phyloP scores from a whole-genome alignment of 2,329 filamentous ascomycete species.

The Aspergillus ustus region DNA sequence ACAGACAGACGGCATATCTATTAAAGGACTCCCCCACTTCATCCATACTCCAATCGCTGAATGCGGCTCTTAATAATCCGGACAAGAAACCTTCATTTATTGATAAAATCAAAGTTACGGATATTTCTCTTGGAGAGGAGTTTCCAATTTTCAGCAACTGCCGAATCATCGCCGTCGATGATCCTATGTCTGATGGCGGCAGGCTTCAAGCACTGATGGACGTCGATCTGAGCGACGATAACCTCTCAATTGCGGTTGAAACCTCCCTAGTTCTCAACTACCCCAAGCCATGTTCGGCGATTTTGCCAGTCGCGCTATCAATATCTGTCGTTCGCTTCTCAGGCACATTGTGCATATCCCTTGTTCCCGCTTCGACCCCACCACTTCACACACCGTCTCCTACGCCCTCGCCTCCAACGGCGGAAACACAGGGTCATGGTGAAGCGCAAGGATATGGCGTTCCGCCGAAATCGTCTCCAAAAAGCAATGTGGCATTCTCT shows the following conservation, averaged over 20 bases:
- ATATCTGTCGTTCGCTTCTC: constrained; percentile 94
- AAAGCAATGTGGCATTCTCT: constrained; percentile 89
- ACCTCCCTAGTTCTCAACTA: constrained; percentile 95
- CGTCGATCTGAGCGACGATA: constrained; percentile 87
- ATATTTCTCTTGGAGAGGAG: constrained; percentile 92
- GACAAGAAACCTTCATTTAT: constrained; percentile 88
- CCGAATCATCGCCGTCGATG: constrained; percentile 81
- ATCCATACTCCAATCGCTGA: constrained; percentile 80
- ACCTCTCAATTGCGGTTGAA: constrained; percentile 92
- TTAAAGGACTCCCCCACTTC: constrained; percentile 65
- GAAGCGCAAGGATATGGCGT: constrained; percentile 18
- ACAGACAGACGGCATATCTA: constrained; percentile 87
- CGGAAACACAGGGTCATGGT: constrained; percentile 18
- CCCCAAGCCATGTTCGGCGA: constrained; percentile 83
- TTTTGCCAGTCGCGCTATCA: constrained; percentile 87
- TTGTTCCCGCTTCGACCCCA: constrained; percentile 69
- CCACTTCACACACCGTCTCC: constrained; percentile 41
- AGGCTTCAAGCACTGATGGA: constrained; percentile 94
- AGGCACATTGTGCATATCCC: constrained; percentile 89
- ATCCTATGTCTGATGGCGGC: constrained; percentile 64
- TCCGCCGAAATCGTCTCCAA: constrained; percentile 59
- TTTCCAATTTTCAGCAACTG: constrained; percentile 99
- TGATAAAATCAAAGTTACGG: constrained; percentile 90
- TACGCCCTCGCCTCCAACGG: constrained; percentile 34
- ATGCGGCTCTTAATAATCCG: constrained; percentile 82